These are phyloP conservation scores for Annulohypoxylon nitens DNA, from an alignment of 495 filamentous ascomycete species.

Conservation along the genomic window DNA sequence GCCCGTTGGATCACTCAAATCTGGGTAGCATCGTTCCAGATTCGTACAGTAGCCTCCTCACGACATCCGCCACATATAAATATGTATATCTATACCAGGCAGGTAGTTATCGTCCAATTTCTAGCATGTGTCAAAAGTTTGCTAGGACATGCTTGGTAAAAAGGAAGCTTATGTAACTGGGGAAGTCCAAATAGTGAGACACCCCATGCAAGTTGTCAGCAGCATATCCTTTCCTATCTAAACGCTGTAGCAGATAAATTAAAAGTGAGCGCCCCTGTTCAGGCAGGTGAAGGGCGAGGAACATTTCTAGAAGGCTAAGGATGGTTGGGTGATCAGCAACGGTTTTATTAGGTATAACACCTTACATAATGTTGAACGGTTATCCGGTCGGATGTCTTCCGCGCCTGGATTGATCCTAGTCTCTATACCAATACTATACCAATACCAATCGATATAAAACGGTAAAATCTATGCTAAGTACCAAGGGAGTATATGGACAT, in stretches of 20 bases:
- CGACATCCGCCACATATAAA: not conserved
- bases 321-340: conserved; percentile 38
- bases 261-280: conserved; percentile 27
- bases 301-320: conserved; percentile 43
- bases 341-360: conserved; percentile 28
- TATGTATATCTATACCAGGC: not conserved
- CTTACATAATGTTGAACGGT: conserved; percentile 26
- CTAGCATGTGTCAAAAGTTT: conserved; percentile 5
- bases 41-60: conserved; percentile 19
- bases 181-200: conserved; percentile 28
- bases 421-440: conserved; percentile 18
- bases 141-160: conserved; percentile 2
- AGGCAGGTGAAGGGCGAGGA: conserved; percentile 28
- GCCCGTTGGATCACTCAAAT: not conserved
- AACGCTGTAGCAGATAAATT: conserved; percentile 45
- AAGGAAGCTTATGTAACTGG: conserved; percentile 23
- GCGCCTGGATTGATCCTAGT: conserved; percentile 24
- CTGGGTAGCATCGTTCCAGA: conserved; percentile 19
- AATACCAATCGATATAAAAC: not conserved
- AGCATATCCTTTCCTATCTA: conserved; percentile 27
- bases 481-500: too few relatives aligned
- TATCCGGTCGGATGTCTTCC: conserved; percentile 47
- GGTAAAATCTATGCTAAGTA: not conserved
- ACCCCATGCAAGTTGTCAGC: conserved; percentile 37
- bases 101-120: conserved; percentile 12